phyloP scores from a whole-genome alignment of 768 basidiomycete genomes.

The Agaricus subrufescens region DNA sequence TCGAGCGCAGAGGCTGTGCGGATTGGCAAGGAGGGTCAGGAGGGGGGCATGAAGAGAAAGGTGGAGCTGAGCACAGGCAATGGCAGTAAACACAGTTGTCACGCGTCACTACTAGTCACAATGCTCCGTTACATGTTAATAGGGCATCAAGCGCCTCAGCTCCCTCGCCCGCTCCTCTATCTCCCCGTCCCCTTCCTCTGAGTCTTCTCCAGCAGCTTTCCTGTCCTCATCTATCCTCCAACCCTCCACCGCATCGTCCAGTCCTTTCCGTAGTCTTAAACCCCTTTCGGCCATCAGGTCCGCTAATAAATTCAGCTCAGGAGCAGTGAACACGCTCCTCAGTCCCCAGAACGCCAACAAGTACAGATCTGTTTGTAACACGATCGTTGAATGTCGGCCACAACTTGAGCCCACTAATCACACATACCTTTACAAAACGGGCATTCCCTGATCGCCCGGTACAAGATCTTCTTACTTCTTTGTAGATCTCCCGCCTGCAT shows the following conservation, averaged over 20 bases:
- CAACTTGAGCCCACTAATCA: not conserved
- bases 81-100: not conserved
- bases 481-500: constrained; percentile 53
- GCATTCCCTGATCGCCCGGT: constrained; percentile 70
- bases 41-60: constrained; percentile 8
- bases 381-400: not conserved
- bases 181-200: constrained; percentile 47
- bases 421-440: constrained; percentile 67
- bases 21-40: constrained; percentile 8
- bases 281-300: constrained; percentile 79
- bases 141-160: constrained; percentile 58
- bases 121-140: constrained; percentile 26
- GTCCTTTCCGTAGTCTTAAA: constrained; percentile 52
- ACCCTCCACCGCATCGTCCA: constrained; percentile 52
- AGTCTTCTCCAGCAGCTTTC: constrained; percentile 18
- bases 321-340: constrained; percentile 51
- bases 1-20: constrained; percentile 1
- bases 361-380: constrained; percentile 54
- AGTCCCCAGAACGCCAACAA: constrained; percentile 72
- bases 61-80: too few relatives aligned
- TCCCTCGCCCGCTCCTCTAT: constrained; percentile 59
- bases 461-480: constrained; percentile 68
- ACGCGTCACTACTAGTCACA: constrained; percentile 22
- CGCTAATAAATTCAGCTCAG: constrained; percentile 57
- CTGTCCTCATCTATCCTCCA: constrained; percentile 28